Percentiles rank a stretch among this genome's conserved stretches.
These are phyloP conservation scores for Auxenochlorella pyrenoidosa DNA, from an alignment of 139 green algal genomes.

Conservation along the genomic window DNA sequence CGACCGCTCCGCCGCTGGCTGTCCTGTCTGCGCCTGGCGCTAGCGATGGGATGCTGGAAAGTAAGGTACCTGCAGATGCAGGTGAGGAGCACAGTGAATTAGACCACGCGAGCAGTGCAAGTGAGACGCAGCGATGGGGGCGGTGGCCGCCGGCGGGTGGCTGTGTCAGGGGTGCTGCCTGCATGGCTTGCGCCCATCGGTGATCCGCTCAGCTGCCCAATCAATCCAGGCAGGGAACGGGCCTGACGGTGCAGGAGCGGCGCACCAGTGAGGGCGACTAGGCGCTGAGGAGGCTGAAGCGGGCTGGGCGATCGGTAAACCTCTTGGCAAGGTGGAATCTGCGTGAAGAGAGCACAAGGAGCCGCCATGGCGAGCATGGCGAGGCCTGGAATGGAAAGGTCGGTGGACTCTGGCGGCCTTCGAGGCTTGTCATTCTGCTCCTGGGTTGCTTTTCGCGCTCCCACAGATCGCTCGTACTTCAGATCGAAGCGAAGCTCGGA, in stretches of 20 bases:
- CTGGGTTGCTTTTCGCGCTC: neutral
- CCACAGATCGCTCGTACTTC: neutral
- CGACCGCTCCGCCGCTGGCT: neutral
- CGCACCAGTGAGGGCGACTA: neutral
- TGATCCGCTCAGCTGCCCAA: neutral
- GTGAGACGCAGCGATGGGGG: too few relatives aligned
- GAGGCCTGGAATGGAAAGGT: neutral
- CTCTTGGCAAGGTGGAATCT: neutral
- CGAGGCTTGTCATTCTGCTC: neutral
- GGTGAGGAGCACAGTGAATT: too few relatives aligned
- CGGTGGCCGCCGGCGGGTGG: too few relatives aligned
- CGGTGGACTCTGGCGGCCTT: neutral
- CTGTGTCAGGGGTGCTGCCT: too few relatives aligned
- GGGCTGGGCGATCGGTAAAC: neutral
- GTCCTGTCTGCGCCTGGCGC: too few relatives aligned
- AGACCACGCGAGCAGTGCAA: too few relatives aligned
- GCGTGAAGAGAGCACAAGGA: neutral
- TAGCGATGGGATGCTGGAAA: too few relatives aligned
- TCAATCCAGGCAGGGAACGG: too few relatives aligned
- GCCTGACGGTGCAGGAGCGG: neutral
- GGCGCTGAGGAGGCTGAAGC: neutral
- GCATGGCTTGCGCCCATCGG: too few relatives aligned
- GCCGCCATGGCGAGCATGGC: too few relatives aligned
- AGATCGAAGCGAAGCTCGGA: neutral
- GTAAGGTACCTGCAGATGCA: too few relatives aligned